phyloP scores from a whole-genome alignment of 345 rosid species.

The Aurinia saxatilis region DNA sequence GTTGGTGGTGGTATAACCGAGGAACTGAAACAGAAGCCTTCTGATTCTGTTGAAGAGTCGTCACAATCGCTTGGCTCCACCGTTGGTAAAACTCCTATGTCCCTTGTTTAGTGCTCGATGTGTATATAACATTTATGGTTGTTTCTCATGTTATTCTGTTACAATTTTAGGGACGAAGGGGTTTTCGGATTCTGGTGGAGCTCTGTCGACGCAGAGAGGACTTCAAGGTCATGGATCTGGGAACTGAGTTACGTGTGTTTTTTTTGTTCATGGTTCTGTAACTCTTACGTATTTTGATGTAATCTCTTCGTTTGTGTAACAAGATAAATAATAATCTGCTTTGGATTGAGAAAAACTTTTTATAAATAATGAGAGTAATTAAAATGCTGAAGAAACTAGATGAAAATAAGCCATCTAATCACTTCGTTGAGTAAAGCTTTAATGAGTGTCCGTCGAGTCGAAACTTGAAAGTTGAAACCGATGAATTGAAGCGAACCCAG shows the following conservation, averaged over 20 bases:
- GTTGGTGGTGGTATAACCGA: constrained; percentile 19
- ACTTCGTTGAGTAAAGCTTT: no score
- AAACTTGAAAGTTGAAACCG: no score
- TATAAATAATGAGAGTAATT: no score
- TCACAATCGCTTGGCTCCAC: constrained; percentile 26
- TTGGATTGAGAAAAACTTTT: no score
- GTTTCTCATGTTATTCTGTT: not conserved
- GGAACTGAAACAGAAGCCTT: not conserved
- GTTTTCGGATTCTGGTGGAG: constrained; percentile 19
- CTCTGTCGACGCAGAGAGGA: not conserved
- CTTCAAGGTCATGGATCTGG: constrained; percentile 6
- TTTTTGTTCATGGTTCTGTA: not conserved
- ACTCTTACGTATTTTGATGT: not conserved
- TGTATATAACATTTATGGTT: not conserved
- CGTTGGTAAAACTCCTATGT: constrained; percentile 2
- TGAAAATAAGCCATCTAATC: no score
- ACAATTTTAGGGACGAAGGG: constrained; percentile 7
- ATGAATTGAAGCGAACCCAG: no score
- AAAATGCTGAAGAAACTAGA: no score
- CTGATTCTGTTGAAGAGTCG: constrained; percentile 5
- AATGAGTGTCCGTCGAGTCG: no score
- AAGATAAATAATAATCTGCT: not conserved
- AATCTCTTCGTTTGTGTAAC: not conserved
- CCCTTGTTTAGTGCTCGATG: not conserved
- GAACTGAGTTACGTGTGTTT: not conserved